Percentiles rank a stretch among this genome's conserved stretches.
Conservation (phyloP, 345 rosid species). For the Arabis alpina region DNA sequence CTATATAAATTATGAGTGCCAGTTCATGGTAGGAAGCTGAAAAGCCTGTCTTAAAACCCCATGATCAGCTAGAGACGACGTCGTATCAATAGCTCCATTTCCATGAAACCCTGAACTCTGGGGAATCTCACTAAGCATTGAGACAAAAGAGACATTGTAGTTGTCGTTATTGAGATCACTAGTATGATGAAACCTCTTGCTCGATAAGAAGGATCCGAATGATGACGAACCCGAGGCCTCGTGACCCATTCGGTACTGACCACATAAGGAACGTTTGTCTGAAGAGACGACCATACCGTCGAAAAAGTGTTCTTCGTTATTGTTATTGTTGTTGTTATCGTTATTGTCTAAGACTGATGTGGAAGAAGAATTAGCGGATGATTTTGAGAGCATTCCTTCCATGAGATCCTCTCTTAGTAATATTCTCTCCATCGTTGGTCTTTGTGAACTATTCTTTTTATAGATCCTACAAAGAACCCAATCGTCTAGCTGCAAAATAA, state of each 20-base stretch:
- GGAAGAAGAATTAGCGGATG: slow-evolving; percentile 46
- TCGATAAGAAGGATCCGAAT: too few species aligned
- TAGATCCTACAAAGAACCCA: slow-evolving; percentile 82
- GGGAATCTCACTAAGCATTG: slow-evolving; percentile 64
- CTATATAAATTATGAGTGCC: slow-evolving; percentile 47
- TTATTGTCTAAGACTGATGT: slow-evolving; percentile 51
- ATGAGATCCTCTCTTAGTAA: slow-evolving; percentile 45
- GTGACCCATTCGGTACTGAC: too few species aligned
- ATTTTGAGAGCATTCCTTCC: slow-evolving; percentile 54
- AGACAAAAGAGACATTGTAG: slow-evolving; percentile 58
- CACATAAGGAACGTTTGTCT: slow-evolving; percentile 30
- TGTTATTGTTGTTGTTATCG: slow-evolving; percentile 51
- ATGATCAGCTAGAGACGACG: slow-evolving; percentile 50
- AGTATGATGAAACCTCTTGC: slow-evolving; percentile 7
- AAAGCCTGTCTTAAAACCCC: slow-evolving; percentile 63
- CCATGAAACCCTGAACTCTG: slow-evolving; percentile 55
- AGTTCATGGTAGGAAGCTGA: slow-evolving; percentile 59
- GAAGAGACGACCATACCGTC: slow-evolving; percentile 54
- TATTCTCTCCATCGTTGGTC: slow-evolving; percentile 55
- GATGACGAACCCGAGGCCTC: too few species aligned
- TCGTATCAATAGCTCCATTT: slow-evolving; percentile 45
- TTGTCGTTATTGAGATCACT: slow-evolving; percentile 53
- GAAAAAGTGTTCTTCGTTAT: slow-evolving; percentile 51
- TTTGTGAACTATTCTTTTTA: slow-evolving; percentile 63
- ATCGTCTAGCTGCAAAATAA: slow-evolving; percentile 59